phyloP scores from a whole-genome alignment of 768 basidiomycete genomes.

The Pleurotus djamor region DNA sequence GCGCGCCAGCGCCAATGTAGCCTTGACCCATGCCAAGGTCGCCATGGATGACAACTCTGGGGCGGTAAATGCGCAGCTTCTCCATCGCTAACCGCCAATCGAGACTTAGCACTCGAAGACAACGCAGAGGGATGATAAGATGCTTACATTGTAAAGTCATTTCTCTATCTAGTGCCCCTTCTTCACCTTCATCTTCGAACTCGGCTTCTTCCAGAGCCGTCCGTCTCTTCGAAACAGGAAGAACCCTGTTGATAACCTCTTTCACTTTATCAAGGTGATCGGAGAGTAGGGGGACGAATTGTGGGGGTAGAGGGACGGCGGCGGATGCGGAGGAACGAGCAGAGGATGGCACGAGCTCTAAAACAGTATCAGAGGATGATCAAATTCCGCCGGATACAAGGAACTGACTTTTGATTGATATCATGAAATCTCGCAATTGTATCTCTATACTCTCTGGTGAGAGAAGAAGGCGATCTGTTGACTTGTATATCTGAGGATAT shows the following conservation, averaged over 20 bases:
- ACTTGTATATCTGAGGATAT: conserved; percentile 97
- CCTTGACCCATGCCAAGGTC: conserved; percentile 86
- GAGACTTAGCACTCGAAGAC: too few relatives aligned
- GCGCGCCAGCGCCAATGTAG: conserved; percentile 84
- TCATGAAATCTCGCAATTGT: conserved; percentile 92
- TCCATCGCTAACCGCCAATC: conserved; percentile 69
- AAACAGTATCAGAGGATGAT: conserved; percentile 4
- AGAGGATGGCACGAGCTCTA: conserved; percentile 93
- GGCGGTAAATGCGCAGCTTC: conserved; percentile 85
- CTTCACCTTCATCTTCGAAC: conserved; percentile 78
- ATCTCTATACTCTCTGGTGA: conserved; percentile 85
- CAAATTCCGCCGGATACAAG: conserved; percentile 4
- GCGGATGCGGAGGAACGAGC: conserved; percentile 87
- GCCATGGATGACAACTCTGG: conserved; percentile 83
- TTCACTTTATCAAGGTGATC: conserved; percentile 72
- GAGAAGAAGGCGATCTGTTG: conserved; percentile 79
- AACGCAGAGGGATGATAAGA: conserved; percentile 1
- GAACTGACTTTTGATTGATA: conserved; percentile 87
- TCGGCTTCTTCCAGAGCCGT: conserved; percentile 94
- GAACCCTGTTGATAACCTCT: conserved; percentile 61
- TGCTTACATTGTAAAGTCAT: conserved; percentile 80
- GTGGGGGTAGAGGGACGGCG: conserved; percentile 81
- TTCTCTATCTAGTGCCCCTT: conserved; percentile 87
- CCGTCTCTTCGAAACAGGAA: conserved; percentile 80
- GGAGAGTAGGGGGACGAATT: conserved; percentile 77